Evolutionary conservation across 306 rosid species (phyloP).

Genomic region (Cucumis melo): DNA sequence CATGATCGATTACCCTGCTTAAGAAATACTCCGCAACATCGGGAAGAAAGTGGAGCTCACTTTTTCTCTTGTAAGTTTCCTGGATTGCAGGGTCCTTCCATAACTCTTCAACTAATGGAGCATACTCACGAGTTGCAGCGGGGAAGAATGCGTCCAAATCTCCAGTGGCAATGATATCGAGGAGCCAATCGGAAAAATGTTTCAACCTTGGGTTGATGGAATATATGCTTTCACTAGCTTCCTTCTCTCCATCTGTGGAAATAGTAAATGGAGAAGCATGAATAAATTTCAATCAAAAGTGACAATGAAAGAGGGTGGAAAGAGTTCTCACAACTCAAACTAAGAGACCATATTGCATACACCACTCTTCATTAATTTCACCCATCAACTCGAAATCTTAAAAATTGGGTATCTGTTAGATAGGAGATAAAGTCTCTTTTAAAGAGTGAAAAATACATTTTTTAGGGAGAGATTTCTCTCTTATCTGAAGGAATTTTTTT

Average conservation of each 20-base stretch:
- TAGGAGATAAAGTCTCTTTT: background rate
- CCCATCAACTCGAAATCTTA: too few relatives aligned
- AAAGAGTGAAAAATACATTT: background rate
- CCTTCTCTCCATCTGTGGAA: background rate
- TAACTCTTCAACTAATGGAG: constrained; percentile 95
- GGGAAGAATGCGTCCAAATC: constrained; percentile 98
- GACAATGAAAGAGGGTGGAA: background rate
- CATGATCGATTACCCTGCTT: constrained; percentile 50
- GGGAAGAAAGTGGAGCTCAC: constrained; percentile 90
- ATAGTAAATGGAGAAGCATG: background rate
- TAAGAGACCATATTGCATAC: background rate
- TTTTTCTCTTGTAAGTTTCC: constrained; percentile 79
- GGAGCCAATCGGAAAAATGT: constrained; percentile 96
- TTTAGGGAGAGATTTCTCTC: background rate
- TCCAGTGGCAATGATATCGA: constrained; percentile 95
- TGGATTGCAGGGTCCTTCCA: constrained; percentile 97
- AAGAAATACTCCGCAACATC: constrained; percentile 85
- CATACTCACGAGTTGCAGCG: constrained; percentile 98
- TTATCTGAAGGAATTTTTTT: background rate
- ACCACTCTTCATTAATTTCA: background rate
- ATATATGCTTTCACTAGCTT: constrained; percentile 18
- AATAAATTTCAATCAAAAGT: background rate
- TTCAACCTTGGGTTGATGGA: constrained; percentile 89
- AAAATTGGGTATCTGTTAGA: background rate
- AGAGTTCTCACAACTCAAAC: background rate